Conservation (phyloP, 2,329 filamentous ascomycete genomes). For the Stagonosporopsis chrysanthemi region DNA sequence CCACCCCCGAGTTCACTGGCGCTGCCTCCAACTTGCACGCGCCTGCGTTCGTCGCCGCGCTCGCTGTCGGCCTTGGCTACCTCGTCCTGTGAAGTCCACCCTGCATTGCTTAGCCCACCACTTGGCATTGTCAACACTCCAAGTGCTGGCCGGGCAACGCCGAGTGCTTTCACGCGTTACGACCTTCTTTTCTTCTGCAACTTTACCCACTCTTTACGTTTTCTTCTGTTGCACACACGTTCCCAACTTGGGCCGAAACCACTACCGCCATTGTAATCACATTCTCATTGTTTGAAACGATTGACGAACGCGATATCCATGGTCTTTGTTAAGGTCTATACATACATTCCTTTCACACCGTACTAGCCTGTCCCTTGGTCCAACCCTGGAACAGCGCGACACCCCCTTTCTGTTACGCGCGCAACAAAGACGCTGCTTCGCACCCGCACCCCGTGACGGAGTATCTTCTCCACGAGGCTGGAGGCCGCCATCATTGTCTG, state of each 20-base stretch:
- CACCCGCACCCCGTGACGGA: constrained; percentile 4
- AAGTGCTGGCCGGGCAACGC: constrained; percentile 20
- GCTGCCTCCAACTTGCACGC: constrained; percentile 43
- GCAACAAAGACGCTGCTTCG: constrained; percentile 30
- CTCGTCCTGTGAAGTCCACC: constrained; percentile 43
- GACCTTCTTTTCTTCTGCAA: constrained; percentile 28
- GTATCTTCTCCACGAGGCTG: constrained; percentile 4
- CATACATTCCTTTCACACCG: constrained; percentile 16
- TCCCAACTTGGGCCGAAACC: constrained; percentile 23
- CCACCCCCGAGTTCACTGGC: constrained; percentile 39
- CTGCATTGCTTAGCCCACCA: constrained; percentile 9
- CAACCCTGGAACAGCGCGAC: background rate
- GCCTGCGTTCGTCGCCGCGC: constrained; percentile 40
- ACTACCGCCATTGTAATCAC: constrained; percentile 37
- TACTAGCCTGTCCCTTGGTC: background rate
- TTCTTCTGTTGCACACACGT: constrained; percentile 24
- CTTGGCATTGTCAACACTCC: constrained; percentile 20
- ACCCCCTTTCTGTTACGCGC: constrained; percentile 10
- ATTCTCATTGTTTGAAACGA: constrained; percentile 39
- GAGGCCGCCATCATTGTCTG: constrained; percentile 1
- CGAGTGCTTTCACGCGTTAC: constrained; percentile 32
- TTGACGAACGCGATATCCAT: constrained; percentile 30
- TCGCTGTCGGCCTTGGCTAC: constrained; percentile 46
- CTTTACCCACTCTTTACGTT: constrained; percentile 18
- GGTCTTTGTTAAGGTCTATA: constrained; percentile 14